Conservation (phyloP, 2,329 filamentous ascomycete genomes). For the Epichloe amarillans region DNA sequence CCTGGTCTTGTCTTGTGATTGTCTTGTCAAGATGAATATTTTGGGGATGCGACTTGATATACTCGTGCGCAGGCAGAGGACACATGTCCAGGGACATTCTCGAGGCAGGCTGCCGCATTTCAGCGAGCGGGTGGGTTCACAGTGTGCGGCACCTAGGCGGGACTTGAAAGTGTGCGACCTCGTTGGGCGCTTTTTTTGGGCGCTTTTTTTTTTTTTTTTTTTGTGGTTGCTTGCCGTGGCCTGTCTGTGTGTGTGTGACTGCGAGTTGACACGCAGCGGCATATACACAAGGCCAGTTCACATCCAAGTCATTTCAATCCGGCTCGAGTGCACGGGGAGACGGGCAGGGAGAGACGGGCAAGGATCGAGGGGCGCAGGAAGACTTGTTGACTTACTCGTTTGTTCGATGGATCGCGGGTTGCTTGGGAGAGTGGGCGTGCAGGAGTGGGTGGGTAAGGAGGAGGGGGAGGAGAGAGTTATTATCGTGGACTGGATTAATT, state of each 20-base stretch:
- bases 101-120: slow-evolving; percentile 6
- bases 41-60: slow-evolving; percentile 7
- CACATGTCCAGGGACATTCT: slow-evolving; percentile 11
- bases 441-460: slow-evolving; percentile 3
- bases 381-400: slow-evolving; percentile 8
- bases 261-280: neutral
- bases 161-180: neutral
- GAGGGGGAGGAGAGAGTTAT: slow-evolving; percentile 5
- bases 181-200: neutral
- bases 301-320: neutral
- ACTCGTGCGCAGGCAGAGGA: slow-evolving; percentile 11
- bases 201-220: no score
- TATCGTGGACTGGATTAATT: slow-evolving; percentile 5
- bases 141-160: neutral
- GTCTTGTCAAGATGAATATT: neutral
- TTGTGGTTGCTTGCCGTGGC: neutral
- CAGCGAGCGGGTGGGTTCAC: slow-evolving; percentile 8
- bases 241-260: neutral
- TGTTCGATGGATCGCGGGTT: slow-evolving; percentile 6
- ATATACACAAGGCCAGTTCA: neutral
- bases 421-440: slow-evolving; percentile 5
- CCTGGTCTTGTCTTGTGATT: neutral
- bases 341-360: neutral
- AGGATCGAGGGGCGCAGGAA: neutral
- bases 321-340: neutral